These are phyloP conservation scores for Nicotiana rustica DNA, from an alignment of 305 asterid genomes.

Conservation along the genomic window DNA sequence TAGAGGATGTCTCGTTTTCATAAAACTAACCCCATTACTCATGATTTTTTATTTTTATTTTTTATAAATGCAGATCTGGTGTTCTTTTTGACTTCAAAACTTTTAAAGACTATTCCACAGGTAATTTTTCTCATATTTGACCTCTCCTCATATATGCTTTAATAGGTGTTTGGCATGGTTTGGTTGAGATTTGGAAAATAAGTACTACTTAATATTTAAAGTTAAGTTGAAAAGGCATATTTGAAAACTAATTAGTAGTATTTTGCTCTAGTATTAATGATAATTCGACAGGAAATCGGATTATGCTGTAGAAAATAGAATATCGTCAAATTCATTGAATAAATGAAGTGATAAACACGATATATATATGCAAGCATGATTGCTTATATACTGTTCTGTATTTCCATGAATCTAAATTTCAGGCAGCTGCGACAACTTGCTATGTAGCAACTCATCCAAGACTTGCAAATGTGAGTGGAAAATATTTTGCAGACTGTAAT, in stretches of 20 bases:
- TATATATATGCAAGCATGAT: not conserved
- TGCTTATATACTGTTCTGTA: not conserved
- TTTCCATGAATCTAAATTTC: not conserved
- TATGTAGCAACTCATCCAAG: constrained; percentile 83
- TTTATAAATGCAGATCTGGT: constrained; percentile 66
- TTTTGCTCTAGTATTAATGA: not conserved
- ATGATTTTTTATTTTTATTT: too few relatives aligned
- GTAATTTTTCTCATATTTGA: constrained; percentile 38
- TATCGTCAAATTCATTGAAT: not conserved
- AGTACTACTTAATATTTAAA: too few relatives aligned
- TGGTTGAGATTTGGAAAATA: too few relatives aligned
- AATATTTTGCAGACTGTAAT: constrained; percentile 85
- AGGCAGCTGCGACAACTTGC: constrained; percentile 98
- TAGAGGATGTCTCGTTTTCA: too few relatives aligned
- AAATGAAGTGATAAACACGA: not conserved
- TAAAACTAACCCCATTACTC: too few relatives aligned
- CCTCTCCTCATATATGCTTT: not conserved
- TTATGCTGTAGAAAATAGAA: not conserved
- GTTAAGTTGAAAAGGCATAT: too few relatives aligned
- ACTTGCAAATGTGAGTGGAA: constrained; percentile 63
- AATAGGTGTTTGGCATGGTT: not conserved
- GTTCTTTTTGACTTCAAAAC: constrained; percentile 84
- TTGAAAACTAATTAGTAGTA: not conserved
- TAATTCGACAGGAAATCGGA: not conserved
- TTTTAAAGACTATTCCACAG: constrained; percentile 92